Evolutionary conservation across 352 stramenopile genomes (phyloP), one percentile per base, ranked within the genome.

Genomic region (Phytopythium helicoides): DNA sequence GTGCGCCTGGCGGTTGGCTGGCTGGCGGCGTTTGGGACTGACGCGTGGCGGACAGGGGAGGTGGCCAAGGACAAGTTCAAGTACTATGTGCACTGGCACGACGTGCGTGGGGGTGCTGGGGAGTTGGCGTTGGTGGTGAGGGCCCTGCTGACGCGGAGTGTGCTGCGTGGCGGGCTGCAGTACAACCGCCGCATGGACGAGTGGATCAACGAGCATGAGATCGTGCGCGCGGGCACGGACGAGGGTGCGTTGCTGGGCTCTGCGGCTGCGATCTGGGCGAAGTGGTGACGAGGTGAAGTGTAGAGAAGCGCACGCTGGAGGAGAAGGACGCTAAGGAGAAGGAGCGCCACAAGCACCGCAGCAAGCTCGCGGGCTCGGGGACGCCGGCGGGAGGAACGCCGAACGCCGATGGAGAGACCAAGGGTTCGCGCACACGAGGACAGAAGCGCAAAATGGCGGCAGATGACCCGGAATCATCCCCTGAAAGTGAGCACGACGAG

Each of bases 401-500:
- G 14, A 44, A 57, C 0, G 42, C 52, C 10, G 56, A 39, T 18
- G 48, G n/a, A 3, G 77, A 86, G 15, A 47, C 69, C 3, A 54
- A 61, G 21, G 57, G 49, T 16, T 64, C 67, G 33, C 73, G 79
- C 26, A 90, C 81, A 3, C 69, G 81, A 38, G 81, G 74, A 22
- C 78, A 90, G 47, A 92, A 92, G 62, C 77, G 81, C 49, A 92
- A 92, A 62, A 70, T 61, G n/a, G 52, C 73, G 15, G 75, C 86
- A 36, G 71, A 78, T 38, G 66, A 87, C 52, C 79, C 90, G 25
- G 91, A 97, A 54, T 58, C 78, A 8, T 90, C 95, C 22, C 82
- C 93, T 53, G 81, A 92, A 9, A 33, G 28, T 48, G 89, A 97
- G 56, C 89, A 99, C 50, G 96, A 99, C 64, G 96, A 99, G 67